Base-by-base conservation (phyloP, 2,329 filamentous ascomycete genomes). In the Truncatella angustata region DNA sequence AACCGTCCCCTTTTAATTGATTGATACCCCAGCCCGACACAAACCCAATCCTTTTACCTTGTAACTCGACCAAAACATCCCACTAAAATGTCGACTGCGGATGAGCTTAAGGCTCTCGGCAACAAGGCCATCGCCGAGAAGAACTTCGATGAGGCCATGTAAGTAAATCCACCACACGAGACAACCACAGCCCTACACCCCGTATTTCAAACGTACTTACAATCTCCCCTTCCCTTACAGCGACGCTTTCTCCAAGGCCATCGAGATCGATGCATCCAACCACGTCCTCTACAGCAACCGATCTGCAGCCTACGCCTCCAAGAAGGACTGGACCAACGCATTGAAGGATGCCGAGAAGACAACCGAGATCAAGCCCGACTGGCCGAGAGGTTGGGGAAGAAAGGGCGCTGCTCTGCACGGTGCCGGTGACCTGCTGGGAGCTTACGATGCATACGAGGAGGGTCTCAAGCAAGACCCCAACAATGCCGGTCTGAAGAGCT, bases 41-140 rank as follows among this genome's bases (percentile, higher is more conserved):
- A n/a, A n/a, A n/a, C n/a, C n/a, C n/a, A n/a, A n/a, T n/a, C 23
- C 40, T 26, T 21, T 44, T 28, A n/a, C 28, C 40, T 16, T 44
- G 40, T n/a, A 44, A 30, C 12, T 4, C 21, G n/a, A 40, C n/a
- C n/a, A 21, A 40, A 30, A 21, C 34, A 48, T 18, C n/a, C 20
- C 5, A 14, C 55, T n/a, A 58, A 52, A 50, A 85, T 84, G 81
- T 73, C 81, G 64, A 80, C 80, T 56, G 83, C 82, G 62, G 84
- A 87, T 71, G 82, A 93, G 83, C 85, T 99, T 66, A 99, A 99
- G 81, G 91, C 92, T 66, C 88, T 94, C 70, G 94, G 93, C 79
- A 99, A 99, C 81, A 96, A 96, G 80, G 92, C 95, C 74, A 99
- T 99, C 73, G 88, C 91, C 60, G 91, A 90, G 57, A 97, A 97